These are phyloP conservation scores for Gossypium anomalum DNA, from an alignment of 345 rosid genomes.

Conservation along the genomic window DNA sequence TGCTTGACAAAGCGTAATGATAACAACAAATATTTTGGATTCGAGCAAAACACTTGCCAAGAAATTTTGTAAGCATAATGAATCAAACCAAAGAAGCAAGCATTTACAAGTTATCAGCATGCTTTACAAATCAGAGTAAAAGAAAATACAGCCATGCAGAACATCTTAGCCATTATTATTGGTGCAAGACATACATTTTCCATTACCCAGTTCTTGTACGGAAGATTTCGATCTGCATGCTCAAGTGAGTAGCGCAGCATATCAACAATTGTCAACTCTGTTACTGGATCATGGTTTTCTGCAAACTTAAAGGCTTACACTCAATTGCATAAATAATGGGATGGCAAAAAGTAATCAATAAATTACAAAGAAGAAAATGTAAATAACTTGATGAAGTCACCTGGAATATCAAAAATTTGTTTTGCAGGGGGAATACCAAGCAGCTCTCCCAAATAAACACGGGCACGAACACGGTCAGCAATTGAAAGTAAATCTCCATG, in stretches of 20 bases:
- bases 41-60: too few species aligned
- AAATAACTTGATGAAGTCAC: slow-evolving; percentile 30
- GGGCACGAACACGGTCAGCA: slow-evolving; percentile 48
- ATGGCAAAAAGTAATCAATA: background rate
- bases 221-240: slow-evolving; percentile 72
- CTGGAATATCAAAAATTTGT: slow-evolving; percentile 81
- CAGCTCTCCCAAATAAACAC: slow-evolving; percentile 58
- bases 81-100: background rate
- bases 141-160: background rate
- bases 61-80: background rate
- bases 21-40: too few species aligned
- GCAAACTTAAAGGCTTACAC: slow-evolving; percentile 21
- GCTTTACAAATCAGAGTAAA: background rate
- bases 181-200: slow-evolving; percentile 29
- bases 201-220: slow-evolving; percentile 26
- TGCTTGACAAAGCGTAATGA: background rate
- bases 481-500: slow-evolving; percentile 71
- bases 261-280: slow-evolving; percentile 43
- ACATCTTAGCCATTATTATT: background rate
- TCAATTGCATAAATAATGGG: background rate
- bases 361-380: background rate
- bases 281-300: slow-evolving; percentile 51
- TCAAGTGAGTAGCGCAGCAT: slow-evolving; percentile 74
- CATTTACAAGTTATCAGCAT: background rate
- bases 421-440: slow-evolving; percentile 63